Percentiles rank a stretch among this genome's conserved stretches.
These are phyloP conservation scores for Oryza nivara DNA, from an alignment of 176 grass and related monocot species.

Conservation along the genomic window DNA sequence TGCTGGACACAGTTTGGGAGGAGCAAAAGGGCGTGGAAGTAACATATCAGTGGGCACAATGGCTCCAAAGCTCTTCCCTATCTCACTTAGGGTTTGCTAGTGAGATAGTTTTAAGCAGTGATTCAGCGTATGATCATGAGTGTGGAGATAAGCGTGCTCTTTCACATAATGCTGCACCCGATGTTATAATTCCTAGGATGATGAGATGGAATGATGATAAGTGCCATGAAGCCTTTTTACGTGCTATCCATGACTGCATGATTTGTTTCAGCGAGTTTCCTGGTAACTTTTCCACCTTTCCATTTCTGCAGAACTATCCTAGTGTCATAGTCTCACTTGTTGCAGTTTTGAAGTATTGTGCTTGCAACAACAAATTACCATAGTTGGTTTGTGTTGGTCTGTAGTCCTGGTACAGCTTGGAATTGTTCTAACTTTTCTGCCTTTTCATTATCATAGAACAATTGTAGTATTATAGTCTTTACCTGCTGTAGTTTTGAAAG, in stretches of 20 bases:
- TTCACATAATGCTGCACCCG: slow-evolving; percentile 42
- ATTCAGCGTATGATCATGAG: slow-evolving; percentile 31
- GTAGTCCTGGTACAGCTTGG: neutral
- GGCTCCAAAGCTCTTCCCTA: slow-evolving; percentile 66
- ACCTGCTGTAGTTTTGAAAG: neutral
- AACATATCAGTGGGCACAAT: slow-evolving; percentile 65
- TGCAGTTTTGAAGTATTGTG: slow-evolving; percentile 18
- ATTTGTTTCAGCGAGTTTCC: slow-evolving; percentile 69
- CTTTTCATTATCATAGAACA: neutral
- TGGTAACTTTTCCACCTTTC: slow-evolving; percentile 44
- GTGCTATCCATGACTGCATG: slow-evolving; percentile 62
- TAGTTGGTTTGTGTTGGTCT: slow-evolving; percentile 1
- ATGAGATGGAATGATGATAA: slow-evolving; percentile 62
- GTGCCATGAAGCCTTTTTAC: slow-evolving; percentile 64
- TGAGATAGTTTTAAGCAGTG: slow-evolving; percentile 56
- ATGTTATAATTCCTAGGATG: slow-evolving; percentile 70
- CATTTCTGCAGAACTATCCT: slow-evolving; percentile 7
- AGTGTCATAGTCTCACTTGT: neutral
- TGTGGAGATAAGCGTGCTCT: slow-evolving; percentile 49
- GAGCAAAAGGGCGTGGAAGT: slow-evolving; percentile 61
- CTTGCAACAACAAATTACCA: slow-evolving; percentile 26
- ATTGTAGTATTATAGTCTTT: neutral
- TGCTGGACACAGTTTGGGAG: slow-evolving; percentile 63
- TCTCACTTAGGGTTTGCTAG: slow-evolving; percentile 60
- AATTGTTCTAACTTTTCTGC: slow-evolving; percentile 14